Base-by-base conservation (phyloP, 441 rosid genomes). In the Erodium trifolium region DNA sequence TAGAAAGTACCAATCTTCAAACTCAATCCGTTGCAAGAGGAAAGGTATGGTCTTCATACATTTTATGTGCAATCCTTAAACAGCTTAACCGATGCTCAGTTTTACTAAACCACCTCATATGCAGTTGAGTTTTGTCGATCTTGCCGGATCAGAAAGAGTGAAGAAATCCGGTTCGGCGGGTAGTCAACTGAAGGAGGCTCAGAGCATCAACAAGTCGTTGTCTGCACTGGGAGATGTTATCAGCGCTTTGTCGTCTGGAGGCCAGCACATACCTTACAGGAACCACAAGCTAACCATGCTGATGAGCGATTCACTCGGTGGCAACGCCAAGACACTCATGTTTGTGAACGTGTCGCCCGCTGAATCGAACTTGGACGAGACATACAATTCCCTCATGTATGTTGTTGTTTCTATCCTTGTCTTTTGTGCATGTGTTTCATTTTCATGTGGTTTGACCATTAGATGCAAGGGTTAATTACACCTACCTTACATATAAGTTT, bases 241-340 rank as follows among this genome's bases (percentile, higher is more conserved):
- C 31, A 85, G 96, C 73, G 96, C 97, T 72, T 81, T 94, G 73
- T 92, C 98, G 49, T 80, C 97, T 5, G 88, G 89, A 35, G 77
- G 86, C 72, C 99, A 88, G 72, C 98, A 94, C 70, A 88, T 92
- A 66, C 98, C 99, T 10, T 94, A 94, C 49, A 82, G 98, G 66
- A 94, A 94, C 76, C 98, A 94, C 86, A 94, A 94, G 74, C 67
- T 94, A 71, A 94, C 98, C 0, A 88, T 94, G 99, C 72, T 94
- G 76, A 92, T 94, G 98, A 92, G 97, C 31, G 99, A 94, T 81
- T 94, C 98, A 34, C 88, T 94, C 2, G 99, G 99, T 29, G 99
- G 99, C 63, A 94, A 94, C 81, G 99, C 99, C 0, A 94, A 94
- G 79, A 94, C 98, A 0, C 91, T 92, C 37, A 94, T 92, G 99